Evolutionary conservation across 1,284 basidiomycete species (phyloP), one percentile per base, ranked within the genome.

Genomic region (Agroathelia rolfsii): DNA sequence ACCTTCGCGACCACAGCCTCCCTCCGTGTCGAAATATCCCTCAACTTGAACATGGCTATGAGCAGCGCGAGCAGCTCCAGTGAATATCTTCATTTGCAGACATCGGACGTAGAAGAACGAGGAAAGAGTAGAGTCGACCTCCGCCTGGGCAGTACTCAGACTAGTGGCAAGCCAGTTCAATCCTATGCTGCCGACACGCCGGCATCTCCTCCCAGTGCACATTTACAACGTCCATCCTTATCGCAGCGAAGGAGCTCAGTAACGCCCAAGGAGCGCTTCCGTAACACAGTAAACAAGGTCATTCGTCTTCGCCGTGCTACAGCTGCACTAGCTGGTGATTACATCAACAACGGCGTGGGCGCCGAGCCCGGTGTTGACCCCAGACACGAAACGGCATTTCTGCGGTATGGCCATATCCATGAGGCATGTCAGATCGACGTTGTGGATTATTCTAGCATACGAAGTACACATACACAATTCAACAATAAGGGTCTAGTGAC

Each of bases 311-410:
- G 62, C 31, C 65, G 66, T n/a, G 65, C 69, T 11, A 64, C 69
- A 12, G 55, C 62, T 1, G 41, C 56, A 23, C 42, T 74, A 32
- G 42, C 53, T 18, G 43, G 47, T 13, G 46, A 47, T 6, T 45
- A 53, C 14, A 40, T 56, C 30, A 41, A 45, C 16, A 48, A 51
- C 9, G 47, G 50, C 16, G 45, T 69, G 26, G 76, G 76, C 20
- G 73, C 71, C 8, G 76, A 80, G 45, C 76, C 74, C 11, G 76
- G 76, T 31, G 53, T 76, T 24, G 69, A 79, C 50, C 72, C 75
- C 13, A 59, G 63, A 27, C 64, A 67, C 14, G 57, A 61, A 5
- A 65, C 63, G 32, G 65, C 72, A 4, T 62, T 62, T 39, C 39
- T 65, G 6, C 51, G 56, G 27, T 77, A 70, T 41, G 64, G 66